These are phyloP conservation scores for Penicillium pulvis DNA, from an alignment of 495 filamentous ascomycete species.

Conservation along the genomic window DNA sequence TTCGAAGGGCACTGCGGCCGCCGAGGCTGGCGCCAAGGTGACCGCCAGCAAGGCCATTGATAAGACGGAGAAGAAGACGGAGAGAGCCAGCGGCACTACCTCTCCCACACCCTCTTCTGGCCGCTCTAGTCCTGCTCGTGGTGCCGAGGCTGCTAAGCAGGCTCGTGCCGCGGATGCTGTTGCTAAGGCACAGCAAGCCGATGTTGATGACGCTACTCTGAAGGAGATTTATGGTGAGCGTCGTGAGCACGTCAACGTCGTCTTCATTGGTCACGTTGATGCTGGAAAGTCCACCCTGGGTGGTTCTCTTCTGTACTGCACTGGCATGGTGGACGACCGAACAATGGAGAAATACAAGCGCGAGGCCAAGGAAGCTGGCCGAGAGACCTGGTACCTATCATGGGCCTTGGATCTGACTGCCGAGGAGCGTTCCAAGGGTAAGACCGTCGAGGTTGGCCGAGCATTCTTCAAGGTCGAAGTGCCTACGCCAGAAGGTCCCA, in stretches of 20 bases:
- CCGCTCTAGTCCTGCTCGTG: constrained; percentile 49
- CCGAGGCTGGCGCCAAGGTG: constrained; percentile 64
- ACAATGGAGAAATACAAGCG: constrained; percentile 98
- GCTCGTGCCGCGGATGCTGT: constrained; percentile 80
- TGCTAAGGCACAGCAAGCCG: constrained; percentile 80
- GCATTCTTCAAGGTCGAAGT: constrained; percentile 94
- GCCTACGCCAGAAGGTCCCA: constrained; percentile 50
- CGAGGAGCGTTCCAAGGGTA: constrained; percentile 95
- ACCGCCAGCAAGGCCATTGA: constrained; percentile 81
- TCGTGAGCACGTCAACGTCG: constrained; percentile 92
- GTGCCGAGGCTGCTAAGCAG: constrained; percentile 47
- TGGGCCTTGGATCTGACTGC: constrained; percentile 97
- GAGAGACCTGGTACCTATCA: constrained; percentile 98
- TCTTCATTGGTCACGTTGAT: constrained; percentile 98
- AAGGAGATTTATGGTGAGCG: constrained; percentile 94
- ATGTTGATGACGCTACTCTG: constrained; percentile 87
- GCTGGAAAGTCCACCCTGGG: constrained; percentile 96
- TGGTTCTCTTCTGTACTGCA: constrained; percentile 86
- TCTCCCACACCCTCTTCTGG: constrained; percentile 80
- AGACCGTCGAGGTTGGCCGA: constrained; percentile 96
- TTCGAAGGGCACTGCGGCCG: constrained; percentile 53
- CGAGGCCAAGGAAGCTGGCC: constrained; percentile 92
- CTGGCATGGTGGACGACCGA: constrained; percentile 98
- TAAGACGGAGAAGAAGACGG: constrained; percentile 65
- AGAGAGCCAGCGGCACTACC: constrained; percentile 62